Evolutionary conservation across 2,329 filamentous ascomycete genomes (phyloP), one percentile per base, ranked within the genome.

Genomic region (Rhynchosporium graminicola): DNA sequence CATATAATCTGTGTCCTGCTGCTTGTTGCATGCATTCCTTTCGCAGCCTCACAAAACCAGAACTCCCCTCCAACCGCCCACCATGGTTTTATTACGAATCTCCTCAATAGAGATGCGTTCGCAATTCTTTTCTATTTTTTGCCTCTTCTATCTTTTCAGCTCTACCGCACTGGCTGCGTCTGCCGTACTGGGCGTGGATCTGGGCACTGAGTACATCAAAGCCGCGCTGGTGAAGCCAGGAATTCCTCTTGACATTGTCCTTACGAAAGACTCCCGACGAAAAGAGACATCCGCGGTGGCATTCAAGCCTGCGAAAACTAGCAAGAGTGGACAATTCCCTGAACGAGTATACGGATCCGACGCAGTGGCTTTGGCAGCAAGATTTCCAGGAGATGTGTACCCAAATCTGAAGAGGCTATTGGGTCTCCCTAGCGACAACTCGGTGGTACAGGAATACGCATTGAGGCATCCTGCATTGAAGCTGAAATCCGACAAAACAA

Each of bases 201-300:
- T 99, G 60, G 95, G 95, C 69, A 97, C 95, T 61, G 92, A 97
- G 76, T 97, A 96, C 79, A 90, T 99, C 80, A 99, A 98, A 80
- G 94, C 94, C 33, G 88, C 91, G 13, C 85, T 99, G 47, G 94
- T 99, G 65, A 98, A 98, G 79, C 95, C 95, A 2, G 95, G 95
- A 65, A 94, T 96, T 58, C 95, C 95, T 10, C 91, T 99, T 74
- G 95, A 99, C 70, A 98, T 99, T 68, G 94, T 99, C 76, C 84
- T 97, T 61, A 97, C 93, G 36, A 99, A 98, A 76, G 95, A 99
- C 79, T 97, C 95, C 36, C 91, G 96, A 77, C 89, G 95, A 74
- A 99, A 99, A 81, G 95, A 99, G 76, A 85, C 85, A 29, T 91
- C 93, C 1, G 93, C 92, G 47, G 87, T 99, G 69, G 90, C 92